These are phyloP conservation scores for Colletotrichum paranaense DNA, from an alignment of 2,329 filamentous ascomycete species.

Conservation along the genomic window DNA sequence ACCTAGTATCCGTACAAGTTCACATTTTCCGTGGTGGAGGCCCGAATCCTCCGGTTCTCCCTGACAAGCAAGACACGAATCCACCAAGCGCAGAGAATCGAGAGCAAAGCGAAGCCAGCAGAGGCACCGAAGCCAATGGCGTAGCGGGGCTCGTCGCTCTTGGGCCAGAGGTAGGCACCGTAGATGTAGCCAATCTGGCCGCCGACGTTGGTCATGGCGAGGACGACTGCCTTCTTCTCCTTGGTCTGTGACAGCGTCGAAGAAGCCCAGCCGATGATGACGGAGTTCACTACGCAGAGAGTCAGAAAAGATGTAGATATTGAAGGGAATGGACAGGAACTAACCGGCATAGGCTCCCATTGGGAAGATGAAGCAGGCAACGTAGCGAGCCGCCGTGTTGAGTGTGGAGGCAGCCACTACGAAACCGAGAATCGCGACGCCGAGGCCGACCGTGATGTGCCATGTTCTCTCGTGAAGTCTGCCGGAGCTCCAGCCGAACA, in stretches of 20 bases:
- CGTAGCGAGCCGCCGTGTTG: conserved; percentile 52
- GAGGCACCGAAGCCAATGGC: conserved; percentile 57
- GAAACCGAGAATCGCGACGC: conserved; percentile 55
- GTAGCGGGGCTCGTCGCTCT: conserved; percentile 56
- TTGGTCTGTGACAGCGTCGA: conserved; percentile 58
- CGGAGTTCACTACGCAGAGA: conserved; percentile 45
- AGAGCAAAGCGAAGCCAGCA: conserved; percentile 52
- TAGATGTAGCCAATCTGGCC: conserved; percentile 60
- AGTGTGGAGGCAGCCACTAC: conserved; percentile 50
- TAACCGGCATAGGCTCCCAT: conserved; percentile 51
- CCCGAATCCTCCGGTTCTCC: conserved; percentile 53
- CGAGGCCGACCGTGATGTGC: conserved; percentile 59
- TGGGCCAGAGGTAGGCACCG: conserved; percentile 62
- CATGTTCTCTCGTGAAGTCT: conserved; percentile 59
- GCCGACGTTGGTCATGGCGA: conserved; percentile 61
- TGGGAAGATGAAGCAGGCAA: conserved; percentile 55
- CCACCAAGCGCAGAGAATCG: conserved; percentile 54
- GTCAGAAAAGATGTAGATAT: neutral
- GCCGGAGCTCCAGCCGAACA: conserved; percentile 62
- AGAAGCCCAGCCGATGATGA: conserved; percentile 59
- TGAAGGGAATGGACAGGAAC: accelerated
- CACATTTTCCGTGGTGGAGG: conserved; percentile 45
- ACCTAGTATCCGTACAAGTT: conserved; percentile 51
- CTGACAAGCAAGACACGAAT: conserved; percentile 52
- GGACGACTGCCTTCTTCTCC: conserved; percentile 59